Percentiles rank a stretch among this genome's conserved stretches.
Evolutionary conservation across 2,329 filamentous ascomycete species (phyloP).

Genomic region (Colletotrichum sp.): DNA sequence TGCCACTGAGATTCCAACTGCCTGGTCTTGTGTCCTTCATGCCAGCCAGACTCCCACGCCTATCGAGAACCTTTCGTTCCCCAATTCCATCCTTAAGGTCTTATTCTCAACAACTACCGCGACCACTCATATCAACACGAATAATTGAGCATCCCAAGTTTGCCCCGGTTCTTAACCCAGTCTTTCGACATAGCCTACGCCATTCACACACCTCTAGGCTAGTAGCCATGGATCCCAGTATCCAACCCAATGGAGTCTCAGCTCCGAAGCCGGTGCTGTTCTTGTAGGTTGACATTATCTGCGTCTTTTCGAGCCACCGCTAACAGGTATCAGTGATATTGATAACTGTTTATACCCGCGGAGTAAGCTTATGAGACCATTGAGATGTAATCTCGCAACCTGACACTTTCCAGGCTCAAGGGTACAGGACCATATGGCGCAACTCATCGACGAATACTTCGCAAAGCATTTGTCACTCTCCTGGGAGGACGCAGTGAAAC

Average conservation of each 20-base stretch:
- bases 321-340: constrained; percentile 73
- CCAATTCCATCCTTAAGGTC: not conserved
- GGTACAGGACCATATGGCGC: constrained; percentile 88
- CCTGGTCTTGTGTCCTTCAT: constrained; percentile 9
- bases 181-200: not conserved
- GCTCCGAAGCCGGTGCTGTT: constrained; percentile 45
- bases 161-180: not conserved
- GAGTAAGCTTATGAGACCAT: constrained; percentile 55
- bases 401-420: constrained; percentile 61
- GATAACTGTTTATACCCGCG: constrained; percentile 97
- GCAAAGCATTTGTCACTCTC: constrained; percentile 74
- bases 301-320: no score
- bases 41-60: constrained; percentile 12
- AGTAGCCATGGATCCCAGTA: not conserved
- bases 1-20: not conserved
- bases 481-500: constrained; percentile 77
- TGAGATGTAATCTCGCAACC: not conserved
- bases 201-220: not conserved
- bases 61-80: constrained; percentile 13
- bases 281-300: constrained; percentile 37
- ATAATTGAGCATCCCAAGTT: not conserved
- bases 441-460: constrained; percentile 74
- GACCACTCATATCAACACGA: not conserved
- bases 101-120: not conserved
- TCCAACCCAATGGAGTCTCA: constrained; percentile 36